Conservation (phyloP, 2,329 filamentous ascomycete genomes). For the Leptographium wingfieldii region DNA sequence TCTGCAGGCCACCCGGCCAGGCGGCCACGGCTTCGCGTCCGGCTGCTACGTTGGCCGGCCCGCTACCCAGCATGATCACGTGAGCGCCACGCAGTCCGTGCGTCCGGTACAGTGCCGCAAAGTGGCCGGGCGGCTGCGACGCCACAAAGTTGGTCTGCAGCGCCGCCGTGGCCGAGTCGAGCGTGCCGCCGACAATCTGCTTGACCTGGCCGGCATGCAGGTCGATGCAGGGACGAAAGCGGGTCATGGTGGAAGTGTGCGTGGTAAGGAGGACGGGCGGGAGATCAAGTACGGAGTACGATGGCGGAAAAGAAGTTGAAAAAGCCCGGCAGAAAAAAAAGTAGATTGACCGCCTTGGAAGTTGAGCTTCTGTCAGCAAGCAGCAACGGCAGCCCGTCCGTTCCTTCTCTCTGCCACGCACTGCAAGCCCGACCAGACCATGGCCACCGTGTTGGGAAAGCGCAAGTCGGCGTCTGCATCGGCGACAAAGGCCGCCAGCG, state of each 20-base stretch:
- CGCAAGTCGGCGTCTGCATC: conserved; percentile 25
- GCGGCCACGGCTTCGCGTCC: conserved; percentile 62
- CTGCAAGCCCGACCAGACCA: conserved; percentile 13
- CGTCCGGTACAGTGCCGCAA: conserved; percentile 68
- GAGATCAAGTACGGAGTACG: no score
- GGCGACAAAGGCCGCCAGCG: conserved; percentile 5
- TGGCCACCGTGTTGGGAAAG: conserved; percentile 36
- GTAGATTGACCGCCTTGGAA: conserved; percentile 4
- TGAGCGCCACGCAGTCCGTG: conserved; percentile 67
- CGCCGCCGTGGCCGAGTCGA: conserved; percentile 51
- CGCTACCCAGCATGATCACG: conserved; percentile 79
- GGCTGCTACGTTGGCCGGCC: conserved; percentile 66
- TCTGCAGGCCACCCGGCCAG: conserved; percentile 73
- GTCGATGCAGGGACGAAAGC: conserved; percentile 93
- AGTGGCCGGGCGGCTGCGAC: conserved; percentile 67
- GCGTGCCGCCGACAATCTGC: conserved; percentile 92
- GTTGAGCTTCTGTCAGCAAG: not conserved
- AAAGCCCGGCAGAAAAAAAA: not conserved
- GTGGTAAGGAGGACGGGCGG: no score
- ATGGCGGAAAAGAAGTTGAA: not conserved
- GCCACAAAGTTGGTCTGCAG: conserved; percentile 92
- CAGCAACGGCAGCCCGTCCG: not conserved
- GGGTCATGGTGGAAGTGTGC: conserved; percentile 49
- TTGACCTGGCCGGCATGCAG: conserved; percentile 96
- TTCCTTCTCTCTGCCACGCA: not conserved